These are phyloP conservation scores for Gnomoniopsis smithogilvyi DNA, from an alignment of 2,329 filamentous ascomycete species.

Conservation along the genomic window DNA sequence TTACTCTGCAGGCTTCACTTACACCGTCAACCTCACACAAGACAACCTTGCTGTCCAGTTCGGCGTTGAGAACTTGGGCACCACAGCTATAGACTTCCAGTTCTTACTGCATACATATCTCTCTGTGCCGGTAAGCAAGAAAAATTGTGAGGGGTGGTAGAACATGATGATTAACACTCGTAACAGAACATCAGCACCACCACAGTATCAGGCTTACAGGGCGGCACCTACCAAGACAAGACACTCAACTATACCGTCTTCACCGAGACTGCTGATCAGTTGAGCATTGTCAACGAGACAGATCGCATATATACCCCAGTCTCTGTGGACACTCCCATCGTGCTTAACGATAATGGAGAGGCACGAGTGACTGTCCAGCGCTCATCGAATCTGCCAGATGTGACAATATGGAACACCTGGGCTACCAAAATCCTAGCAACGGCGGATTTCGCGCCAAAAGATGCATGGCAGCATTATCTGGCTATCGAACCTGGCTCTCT, in stretches of 20 bases:
- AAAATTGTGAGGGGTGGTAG: background rate
- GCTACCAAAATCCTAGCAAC: background rate
- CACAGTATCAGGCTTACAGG: slow-evolving; percentile 2
- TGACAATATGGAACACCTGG: slow-evolving; percentile 10
- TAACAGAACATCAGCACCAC: slow-evolving; percentile 6
- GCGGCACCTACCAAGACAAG: slow-evolving; percentile 8
- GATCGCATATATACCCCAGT: slow-evolving; percentile 9
- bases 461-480: slow-evolving; percentile 7
- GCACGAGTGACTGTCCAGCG: slow-evolving; percentile 3
- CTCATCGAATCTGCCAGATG: background rate
- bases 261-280: slow-evolving; percentile 1
- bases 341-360: background rate
- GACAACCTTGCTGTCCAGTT: slow-evolving; percentile 11
- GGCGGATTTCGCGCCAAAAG: slow-evolving; percentile 4
- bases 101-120: slow-evolving; percentile 11
- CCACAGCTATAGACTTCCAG: slow-evolving; percentile 3
- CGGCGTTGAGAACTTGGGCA: slow-evolving; percentile 3
- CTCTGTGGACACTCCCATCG: background rate
- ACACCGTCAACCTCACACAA: background rate
- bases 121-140: slow-evolving; percentile 2
- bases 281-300: slow-evolving; percentile 4
- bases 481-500: slow-evolving; percentile 7
- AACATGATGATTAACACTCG: background rate
- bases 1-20: background rate
- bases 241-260: slow-evolving; percentile 8